Conservation (phyloP, 2,329 filamentous ascomycete species). For the Sporothrix phasma region DNA sequence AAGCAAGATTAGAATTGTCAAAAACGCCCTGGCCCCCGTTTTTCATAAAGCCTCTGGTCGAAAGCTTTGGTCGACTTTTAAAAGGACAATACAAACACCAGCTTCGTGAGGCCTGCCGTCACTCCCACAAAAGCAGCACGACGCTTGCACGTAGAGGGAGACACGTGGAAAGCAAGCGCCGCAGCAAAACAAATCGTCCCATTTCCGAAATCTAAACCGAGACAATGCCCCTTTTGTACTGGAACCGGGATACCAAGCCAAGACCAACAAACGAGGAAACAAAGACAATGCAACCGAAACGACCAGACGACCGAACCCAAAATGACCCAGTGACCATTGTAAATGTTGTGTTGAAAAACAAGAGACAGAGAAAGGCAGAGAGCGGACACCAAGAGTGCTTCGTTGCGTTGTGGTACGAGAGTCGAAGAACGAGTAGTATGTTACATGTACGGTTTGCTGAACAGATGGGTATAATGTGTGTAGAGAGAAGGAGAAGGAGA, state of each 20-base stretch:
- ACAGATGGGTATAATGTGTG: too few relatives aligned
- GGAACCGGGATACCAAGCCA: not conserved
- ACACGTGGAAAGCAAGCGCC: not conserved
- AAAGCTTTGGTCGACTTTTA: not conserved
- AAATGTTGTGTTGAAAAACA: conserved; percentile 6
- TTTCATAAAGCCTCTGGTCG: too few relatives aligned
- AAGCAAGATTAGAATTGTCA: too few relatives aligned
- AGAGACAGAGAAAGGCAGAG: not conserved
- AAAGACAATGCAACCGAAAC: not conserved
- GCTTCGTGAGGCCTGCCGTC: not conserved
- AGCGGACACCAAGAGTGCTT: not conserved
- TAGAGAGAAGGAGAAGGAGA: not conserved
- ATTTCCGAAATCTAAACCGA: conserved; percentile 6
- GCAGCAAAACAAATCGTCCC: not conserved
- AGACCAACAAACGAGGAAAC: not conserved
- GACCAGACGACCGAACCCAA: not conserved
- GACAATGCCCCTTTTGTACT: conserved; percentile 1
- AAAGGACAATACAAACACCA: not conserved
- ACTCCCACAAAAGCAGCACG: not conserved
- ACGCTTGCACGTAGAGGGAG: not conserved
- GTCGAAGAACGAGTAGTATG: too few relatives aligned
- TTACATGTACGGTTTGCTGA: too few relatives aligned
- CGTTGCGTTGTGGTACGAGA: too few relatives aligned
- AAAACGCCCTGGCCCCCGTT: too few relatives aligned
- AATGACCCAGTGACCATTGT: conserved; percentile 1